Percentiles rank a stretch among this genome's conserved stretches.
These are phyloP conservation scores for Pythium phragmiticola DNA, from an alignment of 352 stramenopile species.

Conservation along the genomic window DNA sequence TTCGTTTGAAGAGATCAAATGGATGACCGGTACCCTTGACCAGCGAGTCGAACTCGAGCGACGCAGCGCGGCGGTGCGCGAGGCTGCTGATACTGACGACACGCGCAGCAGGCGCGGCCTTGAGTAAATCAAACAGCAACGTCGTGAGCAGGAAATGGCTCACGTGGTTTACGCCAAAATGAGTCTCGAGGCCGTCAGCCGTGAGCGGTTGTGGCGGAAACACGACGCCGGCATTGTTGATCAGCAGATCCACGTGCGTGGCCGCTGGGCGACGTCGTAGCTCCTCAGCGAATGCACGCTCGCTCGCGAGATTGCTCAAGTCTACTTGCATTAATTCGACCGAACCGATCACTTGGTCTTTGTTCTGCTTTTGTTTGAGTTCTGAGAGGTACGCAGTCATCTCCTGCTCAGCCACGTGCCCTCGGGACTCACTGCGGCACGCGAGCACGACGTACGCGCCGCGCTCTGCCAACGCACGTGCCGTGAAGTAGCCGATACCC, in stretches of 20 bases:
- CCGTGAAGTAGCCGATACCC: slow-evolving; percentile 61
- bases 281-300: slow-evolving; percentile 37
- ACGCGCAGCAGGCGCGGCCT: slow-evolving; percentile 25
- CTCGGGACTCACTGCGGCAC: slow-evolving; percentile 40
- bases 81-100: slow-evolving; percentile 47
- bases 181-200: slow-evolving; percentile 43
- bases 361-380: not conserved
- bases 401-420: slow-evolving; percentile 7
- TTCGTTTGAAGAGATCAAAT: no score
- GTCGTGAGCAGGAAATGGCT: slow-evolving; percentile 69
- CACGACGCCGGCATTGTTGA: slow-evolving; percentile 72
- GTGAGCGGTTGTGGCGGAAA: slow-evolving; percentile 32
- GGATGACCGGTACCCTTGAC: slow-evolving; percentile 5
- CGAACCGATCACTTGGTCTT: not conserved
- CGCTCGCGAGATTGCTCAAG: slow-evolving; percentile 37
- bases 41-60: slow-evolving; percentile 22
- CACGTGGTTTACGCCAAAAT: slow-evolving; percentile 77
- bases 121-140: slow-evolving; percentile 42
- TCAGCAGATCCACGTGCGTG: slow-evolving; percentile 54
- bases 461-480: slow-evolving; percentile 35
- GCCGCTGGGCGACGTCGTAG: slow-evolving; percentile 32
- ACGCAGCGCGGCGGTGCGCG: slow-evolving; percentile 11
- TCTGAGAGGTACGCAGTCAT: slow-evolving; percentile 8
- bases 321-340: slow-evolving; percentile 52
- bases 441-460: slow-evolving; percentile 60